Conservation (phyloP, 805 yeast species). For the Candida peoriensis region DNA sequence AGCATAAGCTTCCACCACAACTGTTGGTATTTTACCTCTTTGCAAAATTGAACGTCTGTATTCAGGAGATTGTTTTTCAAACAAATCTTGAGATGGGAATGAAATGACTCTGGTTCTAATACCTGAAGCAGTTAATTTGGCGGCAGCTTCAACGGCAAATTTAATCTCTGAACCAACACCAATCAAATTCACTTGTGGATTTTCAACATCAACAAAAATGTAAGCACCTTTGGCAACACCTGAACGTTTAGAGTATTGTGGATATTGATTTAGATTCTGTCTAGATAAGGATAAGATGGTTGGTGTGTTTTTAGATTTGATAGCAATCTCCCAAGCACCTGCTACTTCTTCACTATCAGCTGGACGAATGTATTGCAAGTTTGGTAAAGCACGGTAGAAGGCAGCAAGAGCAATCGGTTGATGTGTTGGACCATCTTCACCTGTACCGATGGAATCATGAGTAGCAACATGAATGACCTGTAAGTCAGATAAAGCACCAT, state of each 20-base stretch:
- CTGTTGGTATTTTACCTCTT: constrained; percentile 25
- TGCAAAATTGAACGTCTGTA: constrained; percentile 24
- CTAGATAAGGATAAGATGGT: constrained; percentile 26
- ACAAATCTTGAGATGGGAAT: constrained; percentile 21
- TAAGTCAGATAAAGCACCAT: constrained; percentile 42
- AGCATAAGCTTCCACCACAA: constrained; percentile 32
- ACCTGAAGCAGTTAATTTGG: constrained; percentile 22
- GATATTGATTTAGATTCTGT: constrained; percentile 25
- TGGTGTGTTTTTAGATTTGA: constrained; percentile 17
- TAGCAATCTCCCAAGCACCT: constrained; percentile 37
- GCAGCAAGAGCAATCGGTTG: constrained; percentile 50
- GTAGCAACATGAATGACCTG: constrained; percentile 49
- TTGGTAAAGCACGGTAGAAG: constrained; percentile 48
- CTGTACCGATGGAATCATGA: constrained; percentile 53
- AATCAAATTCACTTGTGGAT: constrained; percentile 23
- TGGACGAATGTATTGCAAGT: constrained; percentile 45
- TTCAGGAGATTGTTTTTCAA: constrained; percentile 25
- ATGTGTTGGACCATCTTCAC: constrained; percentile 57
- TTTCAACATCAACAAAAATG: constrained; percentile 17
- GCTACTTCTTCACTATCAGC: constrained; percentile 49
- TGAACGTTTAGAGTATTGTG: constrained; percentile 19
- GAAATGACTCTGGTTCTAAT: constrained; percentile 24
- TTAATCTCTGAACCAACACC: constrained; percentile 27
- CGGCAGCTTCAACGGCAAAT: constrained; percentile 26
- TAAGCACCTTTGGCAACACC: constrained; percentile 26